Evolutionary conservation across 306 rosid genomes (phyloP), one percentile per base, ranked within the genome.

Genomic region (Albizia julibrissin): DNA sequence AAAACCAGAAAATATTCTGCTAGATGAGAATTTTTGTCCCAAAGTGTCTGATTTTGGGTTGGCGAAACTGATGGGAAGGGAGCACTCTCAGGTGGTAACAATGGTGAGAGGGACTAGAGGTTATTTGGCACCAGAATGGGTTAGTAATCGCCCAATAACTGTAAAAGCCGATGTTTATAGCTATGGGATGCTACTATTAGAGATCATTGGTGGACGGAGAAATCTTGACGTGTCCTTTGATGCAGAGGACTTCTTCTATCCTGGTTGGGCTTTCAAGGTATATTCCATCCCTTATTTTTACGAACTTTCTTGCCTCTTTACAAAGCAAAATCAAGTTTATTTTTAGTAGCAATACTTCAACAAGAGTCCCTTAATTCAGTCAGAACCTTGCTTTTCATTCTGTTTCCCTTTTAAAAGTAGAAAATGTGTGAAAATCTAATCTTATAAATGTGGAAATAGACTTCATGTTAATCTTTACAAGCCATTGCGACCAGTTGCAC

Each of bases 81-180:
- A 93, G 83, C 97, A 93, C 86, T 95, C 98, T 21, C 97, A 95
- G 54, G 99, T 95, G 61, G 91, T 95, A 39, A 95, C 99, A 40
- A 95, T 95, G 99, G 85, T 95, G 11, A 87, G 99, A 89, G 98
- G 98, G 72, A 95, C 98, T 3, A 91, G 98, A 86, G 98, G 98
- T 66, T 93, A 95, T 84, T 87, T 95, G 82, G 98, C 99, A 67
- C 99, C 99, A 9, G 99, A 95, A 81, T 95, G 99, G 99, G 88
- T 95, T 73, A 87, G 97, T 82, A 95, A 95, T 81, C 95, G 97
- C 68, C 97, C 99, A 26, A 93, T 95, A 72, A 95, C 98, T 1
- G 98, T 95, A 27, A 95, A 95, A 82, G 98, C 98, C 10, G 98
- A 95, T 84, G 98, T 93, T 62, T 95, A 95, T 74, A 95, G 99